Base-by-base conservation (phyloP, 2,329 filamentous ascomycete genomes). In the Trichoderma breve region DNA sequence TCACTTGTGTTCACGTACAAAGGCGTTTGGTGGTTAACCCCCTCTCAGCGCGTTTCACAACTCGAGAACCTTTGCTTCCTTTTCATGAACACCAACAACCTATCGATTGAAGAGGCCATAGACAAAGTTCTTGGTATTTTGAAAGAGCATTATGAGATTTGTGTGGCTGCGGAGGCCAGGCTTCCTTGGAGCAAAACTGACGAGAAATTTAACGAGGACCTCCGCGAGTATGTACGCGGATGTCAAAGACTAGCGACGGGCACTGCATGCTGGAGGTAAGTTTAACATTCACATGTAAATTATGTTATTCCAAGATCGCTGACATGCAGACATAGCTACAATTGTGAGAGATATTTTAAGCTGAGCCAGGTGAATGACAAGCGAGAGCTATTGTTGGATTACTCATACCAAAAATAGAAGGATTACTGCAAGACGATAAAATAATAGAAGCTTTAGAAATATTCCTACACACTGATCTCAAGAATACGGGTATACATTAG, bases 381-480 rank as follows among this genome's bases (percentile, higher is more conserved):
- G 61, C 72, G 69, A 39, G 71, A 74, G 34, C 28, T 74, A n/a
- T 64, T 74, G 9, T 70, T 75, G 51, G 63, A 69, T 9, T 47
- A 61, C 18, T 67, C 64, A 39, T 62, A 62, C 34, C 21, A 11
- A 14, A 53, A 53, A 15, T 62, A 62, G 34, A 24, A 62, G 1
- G 60, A 11, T n/a, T 26, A 39, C n/a, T 21, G 8, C 11, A 21
- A 9, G 9, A 11, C 0, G n/a, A 53, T 21, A 53, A 53, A 14
- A 53, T 24, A 51, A 51, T 51, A 24, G 47, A 53, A 53, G 21
- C 9, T 24, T 53, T 24, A 24, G 47, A 24, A 53, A 14, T 21
- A 53, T 53, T 14, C 21, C n/a, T 14, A 3, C 11, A 24, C n/a
- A 53, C 5, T 0, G 47, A 53, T 53, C 47, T 53, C 21, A 43